Conservation (phyloP, 495 filamentous ascomycete genomes). For the Neurospora terricola region DNA sequence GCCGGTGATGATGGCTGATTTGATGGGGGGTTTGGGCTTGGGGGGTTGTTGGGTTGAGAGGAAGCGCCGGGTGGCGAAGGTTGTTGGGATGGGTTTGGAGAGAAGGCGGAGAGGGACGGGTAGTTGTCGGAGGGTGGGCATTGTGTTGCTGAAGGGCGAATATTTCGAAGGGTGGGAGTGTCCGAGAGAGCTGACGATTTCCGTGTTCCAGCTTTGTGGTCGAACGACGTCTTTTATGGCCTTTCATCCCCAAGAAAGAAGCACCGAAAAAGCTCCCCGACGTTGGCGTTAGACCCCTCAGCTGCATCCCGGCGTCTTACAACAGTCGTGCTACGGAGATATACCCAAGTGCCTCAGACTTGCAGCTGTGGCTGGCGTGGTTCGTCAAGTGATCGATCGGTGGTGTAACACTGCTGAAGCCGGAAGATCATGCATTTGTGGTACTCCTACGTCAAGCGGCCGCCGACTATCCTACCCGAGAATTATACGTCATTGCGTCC, state of each 20-base stretch:
- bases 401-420: background rate
- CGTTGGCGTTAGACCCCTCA: background rate
- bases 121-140: background rate
- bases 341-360: background rate
- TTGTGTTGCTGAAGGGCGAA: background rate
- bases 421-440: background rate
- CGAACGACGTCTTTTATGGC: background rate
- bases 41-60: background rate
- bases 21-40: background rate
- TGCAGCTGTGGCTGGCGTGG: background rate
- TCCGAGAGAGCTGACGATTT: background rate
- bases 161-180: background rate
- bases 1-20: constrained; percentile 46
- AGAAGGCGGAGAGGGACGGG: background rate
- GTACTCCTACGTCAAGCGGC: background rate
- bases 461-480: background rate
- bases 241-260: background rate
- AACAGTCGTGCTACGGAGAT: background rate
- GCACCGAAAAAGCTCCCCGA: background rate
- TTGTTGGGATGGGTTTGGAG: background rate
- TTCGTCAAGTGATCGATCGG: background rate
- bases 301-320: background rate
- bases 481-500: background rate
- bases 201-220: background rate
- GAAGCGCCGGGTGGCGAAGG: background rate